Conservation (phyloP, 345 rosid genomes). For the Salix suchowensis region DNA sequence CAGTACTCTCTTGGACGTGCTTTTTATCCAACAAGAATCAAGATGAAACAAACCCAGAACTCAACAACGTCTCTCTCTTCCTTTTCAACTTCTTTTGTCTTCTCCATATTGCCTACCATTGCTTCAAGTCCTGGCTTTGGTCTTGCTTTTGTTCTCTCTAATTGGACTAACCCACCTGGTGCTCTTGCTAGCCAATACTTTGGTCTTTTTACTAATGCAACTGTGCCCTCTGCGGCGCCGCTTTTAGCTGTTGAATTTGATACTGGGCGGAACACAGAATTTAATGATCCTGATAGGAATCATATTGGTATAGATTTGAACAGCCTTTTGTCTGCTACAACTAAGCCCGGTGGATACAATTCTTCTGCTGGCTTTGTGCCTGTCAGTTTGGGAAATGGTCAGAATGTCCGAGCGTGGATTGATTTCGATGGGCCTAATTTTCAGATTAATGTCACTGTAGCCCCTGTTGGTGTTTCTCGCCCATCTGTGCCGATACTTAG, state of each 20-base stretch:
- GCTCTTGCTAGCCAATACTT: conserved; percentile 71
- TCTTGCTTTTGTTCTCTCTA: conserved; percentile 77
- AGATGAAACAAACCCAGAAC: conserved; percentile 42
- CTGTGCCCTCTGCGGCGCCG: conserved; percentile 39
- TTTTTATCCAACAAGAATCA: conserved; percentile 51
- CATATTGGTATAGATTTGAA: conserved; percentile 78
- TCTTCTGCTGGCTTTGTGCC: conserved; percentile 51
- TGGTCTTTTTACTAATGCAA: conserved; percentile 55
- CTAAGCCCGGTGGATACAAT: conserved; percentile 45
- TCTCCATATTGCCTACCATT: conserved; percentile 45
- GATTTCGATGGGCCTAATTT: conserved; percentile 62
- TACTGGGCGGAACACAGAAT: conserved; percentile 58
- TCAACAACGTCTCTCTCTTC: conserved; percentile 47
- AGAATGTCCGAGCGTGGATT: conserved; percentile 78
- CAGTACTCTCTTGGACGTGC: conserved; percentile 54
- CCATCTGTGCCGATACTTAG: conserved; percentile 57
- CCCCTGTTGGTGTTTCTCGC: conserved; percentile 57
- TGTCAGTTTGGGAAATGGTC: conserved; percentile 59
- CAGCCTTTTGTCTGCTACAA: conserved; percentile 34
- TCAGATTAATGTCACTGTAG: conserved; percentile 68
- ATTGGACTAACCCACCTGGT: conserved; percentile 63
- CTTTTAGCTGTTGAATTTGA: conserved; percentile 79
- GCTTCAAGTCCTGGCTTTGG: conserved; percentile 76
- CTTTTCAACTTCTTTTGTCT: conserved; percentile 62
- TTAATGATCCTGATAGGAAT: conserved; percentile 60